These are phyloP conservation scores for Durotheca rogersii DNA, from an alignment of 495 filamentous ascomycete genomes.

Conservation along the genomic window DNA sequence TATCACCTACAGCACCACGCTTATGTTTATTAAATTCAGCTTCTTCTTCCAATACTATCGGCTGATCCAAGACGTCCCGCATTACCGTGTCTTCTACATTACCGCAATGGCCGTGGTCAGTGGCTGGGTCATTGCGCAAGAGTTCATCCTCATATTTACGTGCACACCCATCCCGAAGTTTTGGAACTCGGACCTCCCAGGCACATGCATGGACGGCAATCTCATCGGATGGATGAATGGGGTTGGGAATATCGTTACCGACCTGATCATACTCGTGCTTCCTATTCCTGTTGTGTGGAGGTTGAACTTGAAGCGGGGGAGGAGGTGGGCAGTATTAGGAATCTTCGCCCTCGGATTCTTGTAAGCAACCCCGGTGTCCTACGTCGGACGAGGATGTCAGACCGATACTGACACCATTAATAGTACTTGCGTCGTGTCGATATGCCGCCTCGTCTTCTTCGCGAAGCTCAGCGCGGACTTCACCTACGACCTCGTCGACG, in stretches of 20 bases:
- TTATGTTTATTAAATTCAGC: slow-evolving; percentile 24
- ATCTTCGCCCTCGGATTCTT: slow-evolving; percentile 47
- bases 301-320: slow-evolving; percentile 41
- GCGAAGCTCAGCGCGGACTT: slow-evolving; percentile 10
- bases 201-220: slow-evolving; percentile 47
- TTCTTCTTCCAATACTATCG: slow-evolving; percentile 32
- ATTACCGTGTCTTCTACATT: slow-evolving; percentile 22
- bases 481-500: slow-evolving; percentile 22
- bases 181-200: slow-evolving; percentile 39
- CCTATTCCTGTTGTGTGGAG: slow-evolving; percentile 52
- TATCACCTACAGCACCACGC: slow-evolving; percentile 16
- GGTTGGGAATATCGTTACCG: slow-evolving; percentile 53
- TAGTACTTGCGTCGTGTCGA: slow-evolving; percentile 29
- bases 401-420: no score
- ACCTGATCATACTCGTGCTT: slow-evolving; percentile 51
- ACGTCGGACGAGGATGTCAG: neutral
- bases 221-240: slow-evolving; percentile 53
- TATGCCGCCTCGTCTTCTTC: slow-evolving; percentile 30
- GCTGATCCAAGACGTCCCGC: slow-evolving; percentile 27
- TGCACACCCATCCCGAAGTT: slow-evolving; percentile 39
- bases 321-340: slow-evolving; percentile 42
- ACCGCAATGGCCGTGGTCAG: slow-evolving; percentile 12
- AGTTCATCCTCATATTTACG: slow-evolving; percentile 34
- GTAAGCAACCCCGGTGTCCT: slow-evolving; percentile 16
- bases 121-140: slow-evolving; percentile 21